Evolutionary conservation across 2,329 filamentous ascomycete species (phyloP).

Genomic region (Metarhizium album): DNA sequence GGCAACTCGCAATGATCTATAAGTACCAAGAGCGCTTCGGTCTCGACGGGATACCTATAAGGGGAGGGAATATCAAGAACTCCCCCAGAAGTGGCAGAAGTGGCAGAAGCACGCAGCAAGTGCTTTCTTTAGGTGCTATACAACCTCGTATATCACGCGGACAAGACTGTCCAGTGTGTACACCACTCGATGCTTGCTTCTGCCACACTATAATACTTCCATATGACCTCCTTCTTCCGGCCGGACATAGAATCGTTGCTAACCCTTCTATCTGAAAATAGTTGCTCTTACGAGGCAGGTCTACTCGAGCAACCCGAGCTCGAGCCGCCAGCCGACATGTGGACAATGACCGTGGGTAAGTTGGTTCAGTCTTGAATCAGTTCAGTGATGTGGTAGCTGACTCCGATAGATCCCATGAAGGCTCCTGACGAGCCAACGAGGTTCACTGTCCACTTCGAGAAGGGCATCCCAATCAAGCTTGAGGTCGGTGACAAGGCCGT

Average conservation of each 20-base stretch:
- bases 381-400: neutral
- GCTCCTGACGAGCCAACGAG: constrained; percentile 54
- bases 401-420: constrained; percentile 38
- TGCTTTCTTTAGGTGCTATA: neutral
- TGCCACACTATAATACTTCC: neutral
- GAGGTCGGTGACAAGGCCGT: constrained; percentile 31
- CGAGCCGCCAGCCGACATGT: neutral
- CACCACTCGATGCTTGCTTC: neutral
- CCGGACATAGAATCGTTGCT: neutral
- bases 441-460: constrained; percentile 54
- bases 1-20: neutral
- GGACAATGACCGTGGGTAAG: neutral
- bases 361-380: neutral
- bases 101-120: neutral
- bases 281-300: neutral
- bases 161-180: neutral
- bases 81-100: neutral
- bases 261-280: neutral
- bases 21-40: neutral
- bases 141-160: neutral
- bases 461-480: constrained; percentile 57
- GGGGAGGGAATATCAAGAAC: neutral
- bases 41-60: neutral
- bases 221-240: neutral
- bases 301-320: neutral